phyloP scores from a whole-genome alignment of 805 yeast species.

The Dipodascopsis tothii region DNA sequence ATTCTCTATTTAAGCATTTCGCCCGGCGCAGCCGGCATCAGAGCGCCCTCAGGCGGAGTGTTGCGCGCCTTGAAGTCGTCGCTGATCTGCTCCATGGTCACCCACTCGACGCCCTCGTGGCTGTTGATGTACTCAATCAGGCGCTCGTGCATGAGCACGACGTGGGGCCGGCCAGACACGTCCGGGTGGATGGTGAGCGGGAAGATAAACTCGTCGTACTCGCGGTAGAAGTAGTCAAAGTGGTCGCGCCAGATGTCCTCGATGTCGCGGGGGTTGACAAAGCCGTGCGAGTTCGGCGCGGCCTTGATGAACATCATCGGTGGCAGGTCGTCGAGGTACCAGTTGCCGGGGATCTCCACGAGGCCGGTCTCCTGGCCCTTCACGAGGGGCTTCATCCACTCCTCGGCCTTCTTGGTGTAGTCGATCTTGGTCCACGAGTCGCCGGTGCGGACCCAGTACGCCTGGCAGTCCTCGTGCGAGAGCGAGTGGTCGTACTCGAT shows the following conservation, averaged over 20 bases:
- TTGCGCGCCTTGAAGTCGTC: constrained; percentile 31
- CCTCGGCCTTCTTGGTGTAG: constrained; percentile 32
- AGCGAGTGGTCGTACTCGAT: constrained; percentile 37
- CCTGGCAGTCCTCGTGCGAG: constrained; percentile 35
- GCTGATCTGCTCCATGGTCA: constrained; percentile 35
- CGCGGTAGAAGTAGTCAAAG: constrained; percentile 35
- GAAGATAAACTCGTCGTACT: constrained; percentile 35
- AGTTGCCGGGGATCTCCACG: constrained; percentile 36
- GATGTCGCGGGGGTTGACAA: constrained; percentile 34
- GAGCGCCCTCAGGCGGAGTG: constrained; percentile 30
- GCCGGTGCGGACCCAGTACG: constrained; percentile 35
- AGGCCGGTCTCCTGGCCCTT: constrained; percentile 33
- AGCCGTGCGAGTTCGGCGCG: constrained; percentile 32
- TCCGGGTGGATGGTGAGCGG: constrained; percentile 37
- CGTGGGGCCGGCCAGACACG: constrained; percentile 36
- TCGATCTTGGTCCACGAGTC: constrained; percentile 36
- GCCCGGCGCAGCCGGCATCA: constrained; percentile 26
- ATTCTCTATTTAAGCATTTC: constrained; percentile 1
- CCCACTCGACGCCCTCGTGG: constrained; percentile 38
- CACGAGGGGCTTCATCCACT: constrained; percentile 36
- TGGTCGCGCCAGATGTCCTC: constrained; percentile 38
- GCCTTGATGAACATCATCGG: constrained; percentile 37
- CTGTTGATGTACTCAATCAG: constrained; percentile 33
- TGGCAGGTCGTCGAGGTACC: constrained; percentile 37
- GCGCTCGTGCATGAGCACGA: constrained; percentile 34